Evolutionary conservation across 1,139 yeast species (phyloP), one percentile per base, ranked within the genome.

Genomic region (Saccharomyces hybrid): DNA sequence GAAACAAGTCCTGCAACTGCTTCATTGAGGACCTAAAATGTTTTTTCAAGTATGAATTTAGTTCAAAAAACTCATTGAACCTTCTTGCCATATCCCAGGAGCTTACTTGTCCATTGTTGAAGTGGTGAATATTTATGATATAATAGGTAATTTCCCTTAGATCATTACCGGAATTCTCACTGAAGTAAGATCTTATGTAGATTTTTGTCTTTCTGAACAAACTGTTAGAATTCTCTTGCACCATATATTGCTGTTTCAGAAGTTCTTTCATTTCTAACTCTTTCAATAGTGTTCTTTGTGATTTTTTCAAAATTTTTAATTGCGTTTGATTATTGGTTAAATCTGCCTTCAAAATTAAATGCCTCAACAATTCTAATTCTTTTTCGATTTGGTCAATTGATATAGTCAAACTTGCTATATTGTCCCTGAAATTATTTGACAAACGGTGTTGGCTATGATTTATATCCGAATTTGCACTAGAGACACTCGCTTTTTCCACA

Each of bases 1-100:
- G 75, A 50, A 73, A 72, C 6, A 59, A 52, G 2, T 79, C 73
- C 55, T 93, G 93, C 58, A 89, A 81, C 32, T 76, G 71, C 2
- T 73, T 69, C 6, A 86, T 83, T 50, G 71, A 73, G 0, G 83
- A 77, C 8, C 56, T 54, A 61, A 84, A 85, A 50, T 73, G 74
- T 3, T 70, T 69, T 55, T 78, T 80, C 58, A 91, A 72, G 61
- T 86, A 84, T 59, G 81, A 82, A 63, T 90, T 84, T 34, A 91
- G 74, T 58, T 79, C 81, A 69, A 78, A 83, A 68, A 91, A 91
- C 64, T 91, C 97, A 63, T 88, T 87, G 66, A 83, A 91, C 55
- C 98, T 74, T 61, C 97, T 74, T 0, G 96, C 95, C 32, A 90
- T 88, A 51, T 88, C 83, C 97, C 97, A 91, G 0, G 91, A 89